Evolutionary conservation across 2,329 filamentous ascomycete species (phyloP).

Genomic region (Penicillium sp.): DNA sequence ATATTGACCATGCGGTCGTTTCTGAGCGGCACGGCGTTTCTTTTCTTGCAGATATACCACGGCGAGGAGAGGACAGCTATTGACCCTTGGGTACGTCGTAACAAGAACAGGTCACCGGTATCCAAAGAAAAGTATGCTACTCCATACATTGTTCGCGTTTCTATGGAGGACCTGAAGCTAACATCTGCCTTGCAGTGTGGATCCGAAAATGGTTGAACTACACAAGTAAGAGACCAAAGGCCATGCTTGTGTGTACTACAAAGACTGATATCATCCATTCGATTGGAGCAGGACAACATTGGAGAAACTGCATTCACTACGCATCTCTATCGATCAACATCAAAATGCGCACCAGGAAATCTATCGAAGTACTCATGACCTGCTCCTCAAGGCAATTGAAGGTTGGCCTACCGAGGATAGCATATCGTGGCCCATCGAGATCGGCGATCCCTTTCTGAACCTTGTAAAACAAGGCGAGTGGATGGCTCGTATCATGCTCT

Average conservation of each 20-base stretch:
- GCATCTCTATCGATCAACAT: constrained; percentile 1
- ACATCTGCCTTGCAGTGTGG: constrained; percentile 3
- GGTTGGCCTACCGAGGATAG: constrained; percentile 14
- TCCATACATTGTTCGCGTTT: background rate
- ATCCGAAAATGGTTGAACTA: constrained; percentile 9
- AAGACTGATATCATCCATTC: background rate
- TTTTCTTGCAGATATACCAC: constrained; percentile 14
- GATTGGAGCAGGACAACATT: constrained; percentile 4
- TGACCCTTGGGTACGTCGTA: constrained; percentile 10
- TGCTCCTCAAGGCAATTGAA: constrained; percentile 8
- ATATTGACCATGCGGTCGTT: constrained; percentile 15
- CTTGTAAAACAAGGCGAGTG: constrained; percentile 11
- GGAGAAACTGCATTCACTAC: constrained; percentile 8
- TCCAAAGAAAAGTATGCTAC: background rate
- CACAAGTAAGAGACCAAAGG: background rate
- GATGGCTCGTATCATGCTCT: constrained; percentile 12
- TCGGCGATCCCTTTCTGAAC: constrained; percentile 9
- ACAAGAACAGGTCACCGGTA: background rate
- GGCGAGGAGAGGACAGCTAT: constrained; percentile 4
- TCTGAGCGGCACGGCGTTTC: constrained; percentile 11
- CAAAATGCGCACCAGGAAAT: background rate
- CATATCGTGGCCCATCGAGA: constrained; percentile 11
- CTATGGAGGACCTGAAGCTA: background rate
- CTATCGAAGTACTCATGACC: constrained; percentile 9
- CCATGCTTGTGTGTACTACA: background rate